These are phyloP conservation scores for Mentha longifolia DNA, from an alignment of 257 asterid genomes.

Conservation along the genomic window DNA sequence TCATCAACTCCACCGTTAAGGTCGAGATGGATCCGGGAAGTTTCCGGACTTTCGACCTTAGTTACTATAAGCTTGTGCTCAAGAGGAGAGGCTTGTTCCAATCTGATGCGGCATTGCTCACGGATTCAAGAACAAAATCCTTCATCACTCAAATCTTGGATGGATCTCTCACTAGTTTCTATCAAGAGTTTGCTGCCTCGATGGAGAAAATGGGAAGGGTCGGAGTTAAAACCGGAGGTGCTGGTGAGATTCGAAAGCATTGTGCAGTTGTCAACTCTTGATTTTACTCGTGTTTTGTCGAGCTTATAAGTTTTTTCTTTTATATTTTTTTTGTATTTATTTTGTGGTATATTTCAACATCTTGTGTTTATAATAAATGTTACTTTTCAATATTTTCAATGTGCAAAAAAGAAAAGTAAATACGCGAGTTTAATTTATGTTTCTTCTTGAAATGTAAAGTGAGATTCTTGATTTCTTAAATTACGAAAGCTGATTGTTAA, in stretches of 20 bases:
- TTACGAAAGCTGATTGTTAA: neutral
- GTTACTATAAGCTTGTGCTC: conserved; percentile 60
- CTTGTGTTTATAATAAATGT: neutral
- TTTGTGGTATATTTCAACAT: neutral
- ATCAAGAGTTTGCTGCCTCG: conserved; percentile 50
- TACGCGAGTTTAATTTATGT: too few species aligned
- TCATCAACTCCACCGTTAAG: conserved; percentile 41
- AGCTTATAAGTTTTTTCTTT: neutral
- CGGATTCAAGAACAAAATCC: conserved; percentile 46
- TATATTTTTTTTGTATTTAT: neutral
- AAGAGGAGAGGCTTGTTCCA: conserved; percentile 68
- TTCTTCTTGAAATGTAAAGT: conserved; percentile 18
- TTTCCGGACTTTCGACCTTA: conserved; percentile 66
- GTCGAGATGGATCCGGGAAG: conserved; percentile 82
- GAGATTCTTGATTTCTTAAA: neutral
- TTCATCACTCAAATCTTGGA: conserved; percentile 38
- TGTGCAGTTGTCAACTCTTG: conserved; percentile 69
- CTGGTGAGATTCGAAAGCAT: conserved; percentile 61
- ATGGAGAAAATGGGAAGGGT: conserved; percentile 78
- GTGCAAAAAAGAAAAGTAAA: too few species aligned
- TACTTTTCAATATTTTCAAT: neutral
- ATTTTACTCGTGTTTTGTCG: neutral
- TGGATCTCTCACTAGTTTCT: conserved; percentile 48
- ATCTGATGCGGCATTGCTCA: conserved; percentile 61
- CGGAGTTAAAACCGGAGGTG: conserved; percentile 57